phyloP scores from a whole-genome alignment of 257 asterid genomes.

The Capsicum pubescens region DNA sequence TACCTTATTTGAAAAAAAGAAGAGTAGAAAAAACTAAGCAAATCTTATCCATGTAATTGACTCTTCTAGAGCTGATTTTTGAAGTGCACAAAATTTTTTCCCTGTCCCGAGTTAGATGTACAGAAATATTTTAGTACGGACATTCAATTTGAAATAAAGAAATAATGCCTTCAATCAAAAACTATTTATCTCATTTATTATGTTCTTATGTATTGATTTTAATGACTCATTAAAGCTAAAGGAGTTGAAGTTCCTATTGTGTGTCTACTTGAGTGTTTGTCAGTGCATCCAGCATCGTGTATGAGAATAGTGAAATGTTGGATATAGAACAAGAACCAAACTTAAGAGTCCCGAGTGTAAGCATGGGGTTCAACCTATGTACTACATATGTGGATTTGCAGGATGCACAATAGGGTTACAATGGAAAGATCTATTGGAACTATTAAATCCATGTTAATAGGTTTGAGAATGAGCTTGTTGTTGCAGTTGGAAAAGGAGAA shows the following conservation, averaged over 20 bases:
- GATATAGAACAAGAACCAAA: neutral
- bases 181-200: neutral
- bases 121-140: neutral
- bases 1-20: neutral
- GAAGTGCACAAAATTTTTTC: neutral
- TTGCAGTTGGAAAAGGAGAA: constrained; percentile 94
- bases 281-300: neutral
- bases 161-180: constrained; percentile 19
- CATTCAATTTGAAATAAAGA: neutral
- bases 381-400: neutral
- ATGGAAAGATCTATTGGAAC: neutral
- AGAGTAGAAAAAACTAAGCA: neutral
- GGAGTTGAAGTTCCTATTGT: neutral
- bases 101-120: neutral
- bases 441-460: constrained; percentile 44
- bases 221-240: neutral
- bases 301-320: neutral
- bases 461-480: constrained; percentile 64
- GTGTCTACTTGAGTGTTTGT: neutral
- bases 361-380: neutral
- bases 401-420: neutral
- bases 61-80: neutral
- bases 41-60: neutral
- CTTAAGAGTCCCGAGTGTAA: neutral
- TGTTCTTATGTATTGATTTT: neutral